phyloP scores from a whole-genome alignment of 441 rosid genomes.

The Syzygium malaccense region DNA sequence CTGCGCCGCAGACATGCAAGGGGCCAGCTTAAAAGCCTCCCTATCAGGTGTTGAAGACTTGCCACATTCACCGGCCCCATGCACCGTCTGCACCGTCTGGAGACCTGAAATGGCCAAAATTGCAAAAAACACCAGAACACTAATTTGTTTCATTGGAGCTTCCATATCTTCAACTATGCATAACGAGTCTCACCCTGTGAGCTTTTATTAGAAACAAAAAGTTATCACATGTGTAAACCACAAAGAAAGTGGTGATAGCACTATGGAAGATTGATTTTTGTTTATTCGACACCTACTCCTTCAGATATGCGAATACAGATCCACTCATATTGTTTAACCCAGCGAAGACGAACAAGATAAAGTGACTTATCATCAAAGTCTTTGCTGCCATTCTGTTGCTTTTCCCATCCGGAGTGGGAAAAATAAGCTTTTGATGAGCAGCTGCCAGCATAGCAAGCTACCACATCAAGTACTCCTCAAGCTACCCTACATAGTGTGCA shows the following conservation, averaged over 20 bases:
- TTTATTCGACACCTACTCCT: constrained; percentile 40
- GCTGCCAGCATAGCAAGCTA: constrained; percentile 14
- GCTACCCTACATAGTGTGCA: not conserved
- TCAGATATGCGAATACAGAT: not conserved
- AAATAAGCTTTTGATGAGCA: constrained; percentile 9
- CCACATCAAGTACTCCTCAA: not conserved
- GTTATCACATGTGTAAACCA: constrained; percentile 20
- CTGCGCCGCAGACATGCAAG: constrained; percentile 68
- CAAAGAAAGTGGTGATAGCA: constrained; percentile 55
- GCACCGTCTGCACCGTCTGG: constrained; percentile 27
- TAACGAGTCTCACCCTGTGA: not conserved
- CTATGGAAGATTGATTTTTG: constrained; percentile 20
- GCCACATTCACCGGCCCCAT: constrained; percentile 80
- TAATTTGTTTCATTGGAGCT: constrained; percentile 24
- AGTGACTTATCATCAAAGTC: constrained; percentile 3
- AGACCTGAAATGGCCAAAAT: constrained; percentile 28
- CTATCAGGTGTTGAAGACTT: constrained; percentile 49
- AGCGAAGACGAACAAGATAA: constrained; percentile 11
- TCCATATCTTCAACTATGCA: constrained; percentile 27
- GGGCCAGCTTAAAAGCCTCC: constrained; percentile 76
- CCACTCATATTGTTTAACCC: constrained; percentile 9
- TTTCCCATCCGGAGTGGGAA: constrained; percentile 14
- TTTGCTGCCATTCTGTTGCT: constrained; percentile 15
- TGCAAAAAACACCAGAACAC: constrained; percentile 26
- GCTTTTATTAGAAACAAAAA: constrained; percentile 31